Conservation (phyloP, 169 alveolate genomes). For the Plasmodium ovale region DNA sequence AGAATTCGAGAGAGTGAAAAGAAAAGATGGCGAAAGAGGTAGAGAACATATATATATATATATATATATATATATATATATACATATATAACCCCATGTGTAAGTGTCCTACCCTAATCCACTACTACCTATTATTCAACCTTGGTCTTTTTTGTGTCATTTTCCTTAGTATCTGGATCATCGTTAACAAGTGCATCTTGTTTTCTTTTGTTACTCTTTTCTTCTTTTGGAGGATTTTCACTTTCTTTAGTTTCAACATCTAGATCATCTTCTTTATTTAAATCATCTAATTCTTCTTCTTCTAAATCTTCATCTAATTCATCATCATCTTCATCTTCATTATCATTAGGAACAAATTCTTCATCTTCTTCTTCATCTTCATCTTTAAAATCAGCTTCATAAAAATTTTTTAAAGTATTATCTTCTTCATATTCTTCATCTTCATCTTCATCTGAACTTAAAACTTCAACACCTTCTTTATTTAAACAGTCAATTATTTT, state of each 20-base stretch:
- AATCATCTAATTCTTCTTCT: conserved; percentile 65
- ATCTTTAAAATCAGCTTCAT: conserved; percentile 89
- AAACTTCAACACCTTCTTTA: conserved; percentile 88
- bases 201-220: conserved; percentile 80
- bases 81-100: background rate
- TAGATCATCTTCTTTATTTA: conserved; percentile 44
- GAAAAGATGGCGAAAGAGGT: background rate
- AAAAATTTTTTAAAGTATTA: conserved; percentile 87
- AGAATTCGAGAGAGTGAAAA: background rate
- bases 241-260: conserved; percentile 70
- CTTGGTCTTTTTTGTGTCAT: conserved; percentile 31
- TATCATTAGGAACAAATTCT: conserved; percentile 89
- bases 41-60: background rate
- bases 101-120: no score
- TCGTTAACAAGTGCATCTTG: conserved; percentile 24
- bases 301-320: conserved; percentile 84
- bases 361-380: conserved; percentile 92
- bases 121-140: no score
- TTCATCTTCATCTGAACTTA: conserved; percentile 89
- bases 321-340: conserved; percentile 88
- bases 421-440: conserved; percentile 90
- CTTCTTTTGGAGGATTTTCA: conserved; percentile 87
- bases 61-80: conserved; percentile 4
- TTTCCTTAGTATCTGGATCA: background rate
- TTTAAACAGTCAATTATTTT: conserved; percentile 89